Base-by-base conservation (phyloP, 192 early-diverging fungal species). In the Coemansia erecta region DNA sequence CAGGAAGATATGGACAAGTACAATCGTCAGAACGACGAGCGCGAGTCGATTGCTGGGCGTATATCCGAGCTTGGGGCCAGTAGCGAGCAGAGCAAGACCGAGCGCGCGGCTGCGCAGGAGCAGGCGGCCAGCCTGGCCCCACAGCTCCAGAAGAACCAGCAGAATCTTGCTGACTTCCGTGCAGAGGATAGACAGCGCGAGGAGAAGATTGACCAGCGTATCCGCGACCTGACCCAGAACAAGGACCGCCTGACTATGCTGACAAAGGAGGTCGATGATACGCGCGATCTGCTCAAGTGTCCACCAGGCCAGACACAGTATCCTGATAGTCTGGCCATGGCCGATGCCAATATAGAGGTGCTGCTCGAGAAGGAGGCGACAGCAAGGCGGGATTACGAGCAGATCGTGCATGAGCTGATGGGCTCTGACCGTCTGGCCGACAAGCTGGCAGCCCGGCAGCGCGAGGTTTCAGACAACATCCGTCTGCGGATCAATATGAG, bases 321-420 rank as follows among this genome's bases (percentile, higher is more conserved):
- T 21, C 50, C 65, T 8, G 65, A 72, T 23, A 60, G 68, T 0
- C 46, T 73, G 63, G 58, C 63, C 13, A 72, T 72, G 64, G 61
- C 47, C 26, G 58, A 39, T 14, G 68, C 74, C 4, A 55, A 68
- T 35, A 75, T 67, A 26, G 52, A 64, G 11, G 54, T 70, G 5
- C 37, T 86, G 4, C 70, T 87, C 23, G 56, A 22, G 8, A 53
- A 80, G 18, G 68, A 82, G 31, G 55, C 41, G 3, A 64, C 62
- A 14, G 35, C 74, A 21, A 53, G 52, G 18, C 55, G 55, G 4
- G 53, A 83, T 46, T 64, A 84, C 56, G 67, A 80, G 14, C 56
- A 43, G 0, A 64, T 84, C 42, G 75, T 72, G 17, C 68, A 82
- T 3, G 66, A 82, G 45, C 48, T 87, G 50, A 61, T 81, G 23